A percentile compares a stretch with the other conserved stretches of the same genome.
phyloP scores from a whole-genome alignment of 2,329 filamentous ascomycete genomes.

The Fusarium guadeloupense region DNA sequence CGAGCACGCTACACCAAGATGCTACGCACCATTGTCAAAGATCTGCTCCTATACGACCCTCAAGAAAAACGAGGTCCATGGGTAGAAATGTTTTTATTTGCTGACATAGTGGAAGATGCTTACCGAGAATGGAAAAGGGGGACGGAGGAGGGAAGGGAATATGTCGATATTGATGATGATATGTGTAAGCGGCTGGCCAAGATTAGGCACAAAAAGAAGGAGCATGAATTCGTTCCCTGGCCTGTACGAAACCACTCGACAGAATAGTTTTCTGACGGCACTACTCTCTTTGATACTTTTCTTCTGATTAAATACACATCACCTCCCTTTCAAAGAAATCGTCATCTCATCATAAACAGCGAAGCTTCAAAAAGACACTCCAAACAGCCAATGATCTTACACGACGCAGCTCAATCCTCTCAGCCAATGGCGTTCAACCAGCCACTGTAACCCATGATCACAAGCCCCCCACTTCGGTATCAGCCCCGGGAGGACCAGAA shows the following conservation, averaged over 20 bases:
- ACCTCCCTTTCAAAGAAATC: not conserved
- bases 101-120: constrained; percentile 34
- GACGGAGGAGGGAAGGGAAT: constrained; percentile 45
- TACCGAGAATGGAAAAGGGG: constrained; percentile 45
- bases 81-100: constrained; percentile 7
- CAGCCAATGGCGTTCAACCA: constrained; percentile 17
- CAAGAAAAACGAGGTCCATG: constrained; percentile 2
- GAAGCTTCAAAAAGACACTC: not conserved
- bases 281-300: not conserved
- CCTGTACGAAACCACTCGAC: not conserved
- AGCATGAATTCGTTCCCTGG: not conserved
- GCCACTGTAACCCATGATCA: constrained; percentile 2
- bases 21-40: constrained; percentile 37
- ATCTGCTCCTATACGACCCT: constrained; percentile 40
- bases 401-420: constrained; percentile 15
- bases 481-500: not conserved
- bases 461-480: constrained; percentile 22
- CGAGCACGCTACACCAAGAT: constrained; percentile 43
- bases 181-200: constrained; percentile 12
- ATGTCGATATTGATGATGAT: constrained; percentile 47
- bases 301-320: not conserved
- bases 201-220: not conserved
- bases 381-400: constrained; percentile 43
- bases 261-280: no score
- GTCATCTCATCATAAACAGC: not conserved